Evolutionary conservation across 2,329 filamentous ascomycete genomes (phyloP), one percentile per base, ranked within the genome.

Genomic region (Fusarium buharicum): DNA sequence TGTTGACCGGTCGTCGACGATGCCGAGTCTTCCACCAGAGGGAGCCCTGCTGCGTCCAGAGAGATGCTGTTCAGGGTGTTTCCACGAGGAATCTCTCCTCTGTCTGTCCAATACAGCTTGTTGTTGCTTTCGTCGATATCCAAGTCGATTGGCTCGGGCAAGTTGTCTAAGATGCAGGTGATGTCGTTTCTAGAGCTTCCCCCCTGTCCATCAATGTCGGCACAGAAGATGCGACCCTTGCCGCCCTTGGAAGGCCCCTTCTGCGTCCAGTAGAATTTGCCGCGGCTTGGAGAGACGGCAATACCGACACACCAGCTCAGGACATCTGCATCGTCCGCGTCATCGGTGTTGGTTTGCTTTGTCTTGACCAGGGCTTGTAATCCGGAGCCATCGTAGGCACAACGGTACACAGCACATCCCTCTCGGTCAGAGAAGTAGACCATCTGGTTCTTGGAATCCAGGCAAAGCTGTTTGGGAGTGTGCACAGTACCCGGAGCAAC

Each of bases 101-200:
- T 76, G 61, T 88, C 86, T 0, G 85, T 86, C 86, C 85, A 88
- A 70, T 84, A 88, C 22, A 88, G 72, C 1, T 70, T 74, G 24
- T 77, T 68, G 3, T 69, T 67, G 0, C 75, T 72, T 12, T 78
- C 76, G 14, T 87, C 83, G 1, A 87, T 64, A 28, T 85, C 83
- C 0, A 88, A 71, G 62, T 88, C 84, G 55, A 88, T 83, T 0
- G 83, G 82, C 67, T 87, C 84, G 0, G 84, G 83, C 9, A 86
- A 72, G 1, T 70, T 67, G 4, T 77, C 67, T 4, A 81, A 68
- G 2, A 87, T 51, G 2, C 74, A 64, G 46, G 78, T 74, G 24
- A 83, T 73, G 34, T 84, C 80, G 1, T 73, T 64, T 1, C 81
- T 73, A 10, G 55, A 70, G 1, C 70, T 13, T 33, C 30, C 30